phyloP scores from a whole-genome alignment of 1,284 basidiomycete species.

The Inonotus hispidus region DNA sequence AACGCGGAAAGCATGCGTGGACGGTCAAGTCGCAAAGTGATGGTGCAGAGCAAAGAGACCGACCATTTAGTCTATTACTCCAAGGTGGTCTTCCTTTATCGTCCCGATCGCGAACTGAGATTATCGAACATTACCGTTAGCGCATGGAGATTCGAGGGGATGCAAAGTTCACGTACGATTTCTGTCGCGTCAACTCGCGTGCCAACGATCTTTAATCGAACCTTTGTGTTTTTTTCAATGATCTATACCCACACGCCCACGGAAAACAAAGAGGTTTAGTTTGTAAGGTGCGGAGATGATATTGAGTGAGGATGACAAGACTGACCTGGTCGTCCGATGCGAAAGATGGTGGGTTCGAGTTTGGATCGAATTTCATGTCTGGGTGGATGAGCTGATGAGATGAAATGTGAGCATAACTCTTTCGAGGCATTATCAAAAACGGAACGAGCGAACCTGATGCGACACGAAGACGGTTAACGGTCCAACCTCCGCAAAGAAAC shows the following conservation, averaged over 20 bases:
- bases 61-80: conserved; percentile 50
- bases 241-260: too few species aligned
- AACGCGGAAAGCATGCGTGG: not conserved
- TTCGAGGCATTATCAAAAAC: not conserved
- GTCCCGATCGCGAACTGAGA: conserved; percentile 85
- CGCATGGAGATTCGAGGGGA: not conserved
- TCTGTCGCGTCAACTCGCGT: conserved; percentile 97
- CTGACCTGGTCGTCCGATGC: conserved; percentile 82
- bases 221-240: conserved; percentile 90
- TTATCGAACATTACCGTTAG: not conserved
- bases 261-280: too few species aligned
- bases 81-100: conserved; percentile 92
- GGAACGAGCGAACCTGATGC: conserved; percentile 70
- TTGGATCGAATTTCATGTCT: conserved; percentile 90
- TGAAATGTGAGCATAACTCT: conserved; percentile 18
- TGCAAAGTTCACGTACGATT: conserved; percentile 60
- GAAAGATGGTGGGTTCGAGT: conserved; percentile 88
- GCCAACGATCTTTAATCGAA: conserved; percentile 94
- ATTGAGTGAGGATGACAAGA: too few species aligned
- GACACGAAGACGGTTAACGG: conserved; percentile 91
- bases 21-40: not conserved
- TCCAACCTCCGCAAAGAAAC: conserved; percentile 95
- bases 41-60: not conserved
- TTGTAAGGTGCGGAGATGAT: too few species aligned
- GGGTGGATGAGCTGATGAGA: conserved; percentile 79